phyloP scores from a whole-genome alignment of 176 grass and related monocot species.

The Elaeis guineensis region DNA sequence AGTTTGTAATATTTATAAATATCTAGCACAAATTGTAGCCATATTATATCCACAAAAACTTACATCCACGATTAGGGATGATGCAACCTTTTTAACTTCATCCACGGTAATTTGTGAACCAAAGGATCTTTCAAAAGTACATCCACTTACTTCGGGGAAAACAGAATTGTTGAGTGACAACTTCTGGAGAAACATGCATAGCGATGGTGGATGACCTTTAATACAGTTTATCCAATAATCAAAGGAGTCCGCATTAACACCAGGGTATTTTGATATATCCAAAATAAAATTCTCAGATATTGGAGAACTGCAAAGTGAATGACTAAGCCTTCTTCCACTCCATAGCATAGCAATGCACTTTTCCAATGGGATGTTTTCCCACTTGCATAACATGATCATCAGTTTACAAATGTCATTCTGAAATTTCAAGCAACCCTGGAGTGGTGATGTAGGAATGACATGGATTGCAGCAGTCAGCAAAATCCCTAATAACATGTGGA shows the following conservation, averaged over 20 bases:
- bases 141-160: slow-evolving; percentile 30
- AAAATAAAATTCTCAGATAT: slow-evolving; percentile 51
- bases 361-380: slow-evolving; percentile 45
- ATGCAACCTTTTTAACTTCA: slow-evolving; percentile 42
- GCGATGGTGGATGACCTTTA: slow-evolving; percentile 34
- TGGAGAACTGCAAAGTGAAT: slow-evolving; percentile 60
- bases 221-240: slow-evolving; percentile 68
- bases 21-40: slow-evolving; percentile 9
- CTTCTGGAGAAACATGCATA: slow-evolving; percentile 58
- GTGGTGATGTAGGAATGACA: slow-evolving; percentile 15
- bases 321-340: slow-evolving; percentile 51
- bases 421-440: slow-evolving; percentile 66
- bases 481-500: no score
- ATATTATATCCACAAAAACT: slow-evolving; percentile 19
- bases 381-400: slow-evolving; percentile 47
- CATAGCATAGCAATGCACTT: slow-evolving; percentile 51
- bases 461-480: not conserved
- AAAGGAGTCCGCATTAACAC: slow-evolving; percentile 28
- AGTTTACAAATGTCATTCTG: slow-evolving; percentile 69
- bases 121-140: slow-evolving; percentile 23
- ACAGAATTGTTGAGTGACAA: slow-evolving; percentile 31
- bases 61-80: slow-evolving; percentile 63
- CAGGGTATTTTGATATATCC: slow-evolving; percentile 32
- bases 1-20: no score
- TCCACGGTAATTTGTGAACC: slow-evolving; percentile 28